Conservation (phyloP, 805 yeast genomes). For the Sugiyamaella smithiae region DNA sequence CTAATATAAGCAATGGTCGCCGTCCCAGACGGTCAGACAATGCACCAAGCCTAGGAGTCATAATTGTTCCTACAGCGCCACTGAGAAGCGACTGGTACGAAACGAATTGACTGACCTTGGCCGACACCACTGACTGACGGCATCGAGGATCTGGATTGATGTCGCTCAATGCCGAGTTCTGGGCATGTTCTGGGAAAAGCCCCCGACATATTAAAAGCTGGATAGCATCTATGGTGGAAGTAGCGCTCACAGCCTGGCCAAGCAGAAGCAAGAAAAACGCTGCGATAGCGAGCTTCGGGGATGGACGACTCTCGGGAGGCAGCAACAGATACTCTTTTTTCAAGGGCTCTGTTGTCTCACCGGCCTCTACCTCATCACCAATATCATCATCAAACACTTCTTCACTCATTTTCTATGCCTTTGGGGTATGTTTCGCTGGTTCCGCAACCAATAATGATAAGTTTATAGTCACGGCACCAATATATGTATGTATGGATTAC, state of each 20-base stretch:
- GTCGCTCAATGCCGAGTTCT: neutral
- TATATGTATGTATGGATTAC: neutral
- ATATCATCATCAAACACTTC: conserved; percentile 1
- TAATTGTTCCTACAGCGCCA: conserved; percentile 13
- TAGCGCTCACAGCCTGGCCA: conserved; percentile 5
- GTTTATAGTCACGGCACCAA: neutral
- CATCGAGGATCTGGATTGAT: conserved; percentile 19
- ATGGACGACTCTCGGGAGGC: conserved; percentile 10
- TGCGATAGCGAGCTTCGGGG: conserved; percentile 9
- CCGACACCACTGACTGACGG: conserved; percentile 14
- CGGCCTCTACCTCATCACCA: conserved; percentile 4
- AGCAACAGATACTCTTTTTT: conserved; percentile 9
- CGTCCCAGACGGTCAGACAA: conserved; percentile 65
- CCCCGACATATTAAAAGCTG: conserved; percentile 20
- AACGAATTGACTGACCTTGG: conserved; percentile 13
- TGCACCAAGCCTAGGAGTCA: conserved; percentile 48
- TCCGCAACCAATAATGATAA: no score
- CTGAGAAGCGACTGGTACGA: conserved; percentile 14
- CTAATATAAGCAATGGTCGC: conserved; percentile 36
- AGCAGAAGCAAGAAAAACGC: conserved; percentile 1
- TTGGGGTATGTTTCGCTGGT: no score
- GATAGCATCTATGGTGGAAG: conserved; percentile 20
- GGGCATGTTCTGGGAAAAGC: conserved; percentile 12
- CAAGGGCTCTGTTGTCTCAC: conserved; percentile 1
- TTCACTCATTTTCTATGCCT: no score